Conservation (phyloP, 495 filamentous ascomycete species). For the Thozetella sp. region DNA sequence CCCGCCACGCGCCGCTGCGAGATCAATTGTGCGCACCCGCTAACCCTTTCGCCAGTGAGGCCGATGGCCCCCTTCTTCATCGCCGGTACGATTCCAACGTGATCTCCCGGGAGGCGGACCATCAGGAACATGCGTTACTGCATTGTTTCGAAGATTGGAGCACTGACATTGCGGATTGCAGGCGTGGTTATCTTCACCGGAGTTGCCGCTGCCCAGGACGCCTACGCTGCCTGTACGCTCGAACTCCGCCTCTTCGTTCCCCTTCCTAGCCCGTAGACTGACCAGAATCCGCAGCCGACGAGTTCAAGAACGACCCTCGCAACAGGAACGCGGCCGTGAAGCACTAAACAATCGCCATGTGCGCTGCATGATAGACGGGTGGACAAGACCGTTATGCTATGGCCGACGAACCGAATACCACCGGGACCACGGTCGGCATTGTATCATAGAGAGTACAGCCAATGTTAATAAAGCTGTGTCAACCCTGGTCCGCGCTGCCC, state of each 20-base stretch:
- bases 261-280: conserved; percentile 17
- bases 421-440: conserved; percentile 12
- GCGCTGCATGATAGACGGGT: conserved; percentile 11
- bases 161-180: conserved; percentile 29
- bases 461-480: conserved; percentile 30
- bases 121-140: background rate
- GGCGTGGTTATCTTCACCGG: conserved; percentile 85
- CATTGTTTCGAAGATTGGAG: background rate
- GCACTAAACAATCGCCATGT: conserved; percentile 25
- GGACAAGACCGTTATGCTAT: conserved; percentile 1
- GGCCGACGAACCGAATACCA: background rate
- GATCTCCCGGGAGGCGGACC: background rate
- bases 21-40: conserved; percentile 15
- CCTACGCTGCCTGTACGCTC: conserved; percentile 70
- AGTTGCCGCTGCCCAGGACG: conserved; percentile 74
- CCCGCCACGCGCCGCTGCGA: conserved; percentile 2
- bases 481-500: conserved; percentile 3
- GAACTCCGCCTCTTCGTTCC: conserved; percentile 19
- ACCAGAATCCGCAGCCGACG: conserved; percentile 62
- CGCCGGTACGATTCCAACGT: conserved; percentile 73
- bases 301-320: conserved; percentile 95
- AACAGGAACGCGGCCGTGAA: conserved; percentile 64
- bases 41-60: conserved; percentile 60
- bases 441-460: conserved; percentile 32
- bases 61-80: conserved; percentile 91